These are phyloP conservation scores for Nitzschia sp. DNA, from an alignment of 108 stramenopile species.

Conservation along the genomic window DNA sequence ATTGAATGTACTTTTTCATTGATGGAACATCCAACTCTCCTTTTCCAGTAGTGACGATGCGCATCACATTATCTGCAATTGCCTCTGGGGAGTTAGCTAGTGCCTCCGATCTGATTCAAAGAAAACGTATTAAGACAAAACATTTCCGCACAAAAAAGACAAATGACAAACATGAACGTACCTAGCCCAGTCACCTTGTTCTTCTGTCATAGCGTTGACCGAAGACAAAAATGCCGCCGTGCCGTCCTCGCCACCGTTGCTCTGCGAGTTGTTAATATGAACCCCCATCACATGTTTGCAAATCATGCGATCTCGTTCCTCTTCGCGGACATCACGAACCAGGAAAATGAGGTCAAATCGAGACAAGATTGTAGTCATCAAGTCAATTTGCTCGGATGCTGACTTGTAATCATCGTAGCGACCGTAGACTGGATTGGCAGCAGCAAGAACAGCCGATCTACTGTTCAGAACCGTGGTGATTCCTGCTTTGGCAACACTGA, in stretches of 20 bases:
- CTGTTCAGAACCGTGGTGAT: slow-evolving; percentile 98
- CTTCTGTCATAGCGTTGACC: slow-evolving; percentile 3
- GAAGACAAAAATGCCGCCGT: slow-evolving; percentile 12
- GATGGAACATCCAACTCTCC: slow-evolving; percentile 90
- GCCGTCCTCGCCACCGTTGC: slow-evolving; percentile 20
- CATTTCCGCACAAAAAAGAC: background rate
- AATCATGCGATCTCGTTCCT: slow-evolving; percentile 92
- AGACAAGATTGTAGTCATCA: slow-evolving; percentile 97
- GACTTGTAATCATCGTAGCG: slow-evolving; percentile 96
- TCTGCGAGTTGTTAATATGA: slow-evolving; percentile 72
- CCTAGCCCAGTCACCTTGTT: slow-evolving; percentile 11
- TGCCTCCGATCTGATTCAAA: slow-evolving; percentile 30
- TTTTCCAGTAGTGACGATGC: slow-evolving; percentile 69
- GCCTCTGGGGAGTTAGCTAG: slow-evolving; percentile 65
- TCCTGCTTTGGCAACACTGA: slow-evolving; percentile 97
- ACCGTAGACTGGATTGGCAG: slow-evolving; percentile 99
- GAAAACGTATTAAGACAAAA: slow-evolving; percentile 17
- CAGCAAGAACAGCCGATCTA: slow-evolving; percentile 90
- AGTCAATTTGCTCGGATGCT: slow-evolving; percentile 96
- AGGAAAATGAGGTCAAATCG: slow-evolving; percentile 99
- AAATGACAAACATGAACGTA: slow-evolving; percentile 2
- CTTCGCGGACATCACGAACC: slow-evolving; percentile 95
- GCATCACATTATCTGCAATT: slow-evolving; percentile 84
- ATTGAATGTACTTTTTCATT: slow-evolving; percentile 97
- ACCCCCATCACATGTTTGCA: slow-evolving; percentile 97